A percentile compares a stretch with the other conserved stretches of the same genome.
Conservation (phyloP, 1,284 basidiomycete genomes). For the Coniferiporia weirii region DNA sequence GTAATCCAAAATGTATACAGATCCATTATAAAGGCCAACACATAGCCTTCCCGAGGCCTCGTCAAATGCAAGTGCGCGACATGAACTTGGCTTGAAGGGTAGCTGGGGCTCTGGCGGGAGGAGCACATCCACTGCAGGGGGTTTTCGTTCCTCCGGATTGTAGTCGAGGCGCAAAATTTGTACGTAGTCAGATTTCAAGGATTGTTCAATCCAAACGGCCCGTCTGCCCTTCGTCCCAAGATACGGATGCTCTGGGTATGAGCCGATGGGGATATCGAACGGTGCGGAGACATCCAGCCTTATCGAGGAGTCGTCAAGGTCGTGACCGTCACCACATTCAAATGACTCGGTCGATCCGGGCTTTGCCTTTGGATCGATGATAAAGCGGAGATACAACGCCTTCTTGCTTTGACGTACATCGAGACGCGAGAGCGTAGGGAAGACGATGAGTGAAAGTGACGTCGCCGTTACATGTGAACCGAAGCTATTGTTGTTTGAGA, state of each 20-base stretch:
- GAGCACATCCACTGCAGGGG: conserved; percentile 12
- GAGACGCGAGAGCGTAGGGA: conserved; percentile 15
- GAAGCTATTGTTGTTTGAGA: conserved; percentile 12
- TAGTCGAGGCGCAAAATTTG: conserved; percentile 2
- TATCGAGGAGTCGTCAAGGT: not conserved
- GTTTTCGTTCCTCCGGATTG: not conserved
- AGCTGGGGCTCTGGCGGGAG: conserved; percentile 17
- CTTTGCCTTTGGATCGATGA: not conserved
- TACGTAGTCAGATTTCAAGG: conserved; percentile 16
- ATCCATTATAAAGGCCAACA: conserved; percentile 14
- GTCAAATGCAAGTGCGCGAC: conserved; percentile 17
- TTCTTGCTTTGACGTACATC: conserved; percentile 17
- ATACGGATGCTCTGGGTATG: conserved; percentile 15
- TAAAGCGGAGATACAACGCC: conserved; percentile 13
- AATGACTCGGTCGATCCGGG: not conserved
- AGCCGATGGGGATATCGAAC: conserved; percentile 16
- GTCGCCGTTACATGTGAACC: conserved; percentile 15
- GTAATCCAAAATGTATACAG: conserved; percentile 17
- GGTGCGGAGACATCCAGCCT: conserved; percentile 6
- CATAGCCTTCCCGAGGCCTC: conserved; percentile 17
- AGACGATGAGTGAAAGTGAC: conserved; percentile 16
- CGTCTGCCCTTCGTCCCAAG: conserved; percentile 18
- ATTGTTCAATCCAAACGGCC: conserved; percentile 19
- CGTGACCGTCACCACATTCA: not conserved
- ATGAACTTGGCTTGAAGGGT: conserved; percentile 17